Base-by-base conservation (phyloP, 1,284 basidiomycete genomes). In the Cryptococcus neoformans region DNA sequence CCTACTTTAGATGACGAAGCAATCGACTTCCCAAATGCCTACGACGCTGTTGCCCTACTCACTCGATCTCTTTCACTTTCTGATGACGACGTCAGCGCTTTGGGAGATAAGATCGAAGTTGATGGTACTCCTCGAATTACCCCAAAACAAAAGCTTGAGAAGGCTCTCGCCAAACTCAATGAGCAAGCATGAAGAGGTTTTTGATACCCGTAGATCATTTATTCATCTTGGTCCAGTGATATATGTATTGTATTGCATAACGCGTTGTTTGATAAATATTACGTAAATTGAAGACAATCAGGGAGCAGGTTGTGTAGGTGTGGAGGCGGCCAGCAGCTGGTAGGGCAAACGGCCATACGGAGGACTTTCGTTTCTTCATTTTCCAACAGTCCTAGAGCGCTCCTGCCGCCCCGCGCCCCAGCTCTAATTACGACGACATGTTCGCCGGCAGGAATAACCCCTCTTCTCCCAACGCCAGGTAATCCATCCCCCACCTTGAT, bases 1-100 rank as follows among this genome's bases (percentile, higher is more conserved):
- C 87, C 90, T 72, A 78, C 86, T 59, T 81, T 96, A 63, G 90
- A 92, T 68, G 92, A 96, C 71, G 84, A 92, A 56, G 84, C 86
- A 17, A 87, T 93, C 68, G 92, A 97, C 73, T 89, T 88, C 58
- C 93, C 93, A 4, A 87, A 88, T 70, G 92, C 91, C 0, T 87
- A 88, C 79, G 78, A 83, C 59, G 83, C 87, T 54, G 86, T 92
- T 73, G 90, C 86, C 9, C 81, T 82, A 54, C 84, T 92, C 78
- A 75, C 92, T 58, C 86, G 84, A 70, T 85, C 84, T 45, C 81
- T 87, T 17, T 81, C 81, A 21, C 77, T 90, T 3, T 59, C 65
- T 28, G 57, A 76, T 44, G 79, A 80, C 60, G 78, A 77, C 64
- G 83, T 89, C 63, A 84, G 85, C 60, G 84, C 83, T 53, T 80